These are phyloP conservation scores for Trichosporon coremiiforme DNA, from an alignment of 1,284 basidiomycete species.

Conservation along the genomic window DNA sequence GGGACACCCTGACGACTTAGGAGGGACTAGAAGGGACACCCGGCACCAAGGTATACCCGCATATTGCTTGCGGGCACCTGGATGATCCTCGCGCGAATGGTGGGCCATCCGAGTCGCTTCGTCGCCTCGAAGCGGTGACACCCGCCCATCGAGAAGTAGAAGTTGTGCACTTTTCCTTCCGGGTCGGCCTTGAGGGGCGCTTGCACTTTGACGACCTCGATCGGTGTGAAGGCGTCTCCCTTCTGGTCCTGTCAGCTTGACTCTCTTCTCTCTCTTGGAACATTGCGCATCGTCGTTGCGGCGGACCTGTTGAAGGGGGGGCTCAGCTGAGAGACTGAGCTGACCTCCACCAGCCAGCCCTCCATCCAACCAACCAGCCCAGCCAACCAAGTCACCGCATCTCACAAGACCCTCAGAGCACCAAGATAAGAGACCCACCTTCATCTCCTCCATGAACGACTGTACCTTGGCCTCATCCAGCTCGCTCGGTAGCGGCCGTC, in stretches of 20 bases:
- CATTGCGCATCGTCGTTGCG: no score
- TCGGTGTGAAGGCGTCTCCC: constrained; percentile 56
- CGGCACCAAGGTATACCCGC: constrained; percentile 53
- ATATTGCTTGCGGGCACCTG: constrained; percentile 54
- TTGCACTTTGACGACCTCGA: constrained; percentile 55
- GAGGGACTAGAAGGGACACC: constrained; percentile 54
- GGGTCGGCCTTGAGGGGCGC: constrained; percentile 45
- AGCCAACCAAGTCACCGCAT: no score
- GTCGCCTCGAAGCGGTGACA: constrained; percentile 58
- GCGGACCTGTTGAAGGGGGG: no score
- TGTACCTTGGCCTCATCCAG: constrained; percentile 55
- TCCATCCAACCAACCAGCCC: no score
- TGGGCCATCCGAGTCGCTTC: constrained; percentile 50
- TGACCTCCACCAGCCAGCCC: no score
- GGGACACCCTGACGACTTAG: no score
- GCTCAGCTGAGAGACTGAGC: no score
- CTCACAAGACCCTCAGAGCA: no score
- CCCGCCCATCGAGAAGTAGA: constrained; percentile 57
- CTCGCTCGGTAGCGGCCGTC: constrained; percentile 54
- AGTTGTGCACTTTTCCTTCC: constrained; percentile 39
- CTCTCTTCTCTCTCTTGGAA: no score
- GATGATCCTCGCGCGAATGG: constrained; percentile 55
- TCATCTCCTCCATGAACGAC: constrained; percentile 56
- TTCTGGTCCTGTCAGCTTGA: constrained; percentile 34
- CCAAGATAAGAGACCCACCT: constrained; percentile 47